Evolutionary conservation across 2,329 filamentous ascomycete genomes (phyloP), one percentile per base, ranked within the genome.

Genomic region (Coleophoma cylindrospora): DNA sequence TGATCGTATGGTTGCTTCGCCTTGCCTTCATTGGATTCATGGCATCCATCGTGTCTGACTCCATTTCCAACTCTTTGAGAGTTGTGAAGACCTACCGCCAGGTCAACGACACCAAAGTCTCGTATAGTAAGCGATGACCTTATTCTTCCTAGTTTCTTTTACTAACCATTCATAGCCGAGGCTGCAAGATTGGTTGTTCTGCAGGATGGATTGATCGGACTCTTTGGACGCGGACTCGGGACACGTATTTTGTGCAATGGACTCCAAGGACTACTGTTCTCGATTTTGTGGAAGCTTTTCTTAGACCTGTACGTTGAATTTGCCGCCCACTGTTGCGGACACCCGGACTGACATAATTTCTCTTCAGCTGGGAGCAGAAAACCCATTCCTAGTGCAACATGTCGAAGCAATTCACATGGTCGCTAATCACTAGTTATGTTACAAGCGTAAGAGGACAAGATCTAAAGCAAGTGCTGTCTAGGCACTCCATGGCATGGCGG

Each of bases 21-120:
- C 61, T 74, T 2, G 70, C 70, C 0, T 65, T 72, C 41, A 71
- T 72, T 33, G 70, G 70, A 1, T 74, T 75, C 51, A 65, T 68
- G 8, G 73, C 73, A 2, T 73, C 73, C 0, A 53, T 74, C 4
- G 61, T 75, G 0, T 75, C 73, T 0, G 73, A 76, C 40, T 67
- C 69, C 0, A 66, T 75, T 3, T 75, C 73, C 2, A 76, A 76
- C 54, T 75, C 73, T 0, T 45, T 76, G 40, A 60, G 73, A 22
- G 73, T 76, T 0, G 67, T 76, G 5, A 76, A 76, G 59, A 76
- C 73, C 0, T 76, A 74, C 50, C 71, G 73, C 1, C 73, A 76
- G 53, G 73, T 75, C 51, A 75, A 76, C 47, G 72, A 75, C 15
- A 72, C 66, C 4, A 64, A 72, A 43, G 66, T 76, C 1, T 74